Conservation (phyloP, 441 rosid genomes). For the Bruguiera hainesii region DNA sequence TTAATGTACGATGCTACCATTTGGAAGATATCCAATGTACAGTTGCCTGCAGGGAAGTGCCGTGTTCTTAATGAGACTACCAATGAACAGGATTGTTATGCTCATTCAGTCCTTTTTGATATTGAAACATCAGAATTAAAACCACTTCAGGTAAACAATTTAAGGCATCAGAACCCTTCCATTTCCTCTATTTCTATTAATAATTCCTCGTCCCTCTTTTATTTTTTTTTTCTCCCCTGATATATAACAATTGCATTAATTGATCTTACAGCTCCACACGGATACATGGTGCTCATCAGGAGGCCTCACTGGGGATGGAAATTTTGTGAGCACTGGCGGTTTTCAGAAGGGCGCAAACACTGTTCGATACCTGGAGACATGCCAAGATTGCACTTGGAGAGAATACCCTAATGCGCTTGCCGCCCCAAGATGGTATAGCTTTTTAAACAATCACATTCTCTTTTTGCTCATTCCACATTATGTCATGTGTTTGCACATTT, state of each 20-base stretch:
- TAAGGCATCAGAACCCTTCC: not conserved
- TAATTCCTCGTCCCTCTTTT: not conserved
- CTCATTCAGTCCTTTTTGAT: constrained; percentile 57
- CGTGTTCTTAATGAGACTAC: constrained; percentile 33
- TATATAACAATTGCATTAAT: not conserved
- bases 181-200: no score
- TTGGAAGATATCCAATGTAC: constrained; percentile 48
- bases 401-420: constrained; percentile 48
- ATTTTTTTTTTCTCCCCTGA: not conserved
- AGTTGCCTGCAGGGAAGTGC: constrained; percentile 39
- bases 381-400: constrained; percentile 43
- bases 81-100: constrained; percentile 48
- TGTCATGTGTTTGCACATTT: no score
- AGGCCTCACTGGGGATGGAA: constrained; percentile 47
- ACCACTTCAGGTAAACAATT: constrained; percentile 41
- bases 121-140: constrained; percentile 31
- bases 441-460: no score
- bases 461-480: no score
- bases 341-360: constrained; percentile 41
- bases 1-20: constrained; percentile 72
- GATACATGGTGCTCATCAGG: constrained; percentile 83
- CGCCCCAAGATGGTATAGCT: constrained; percentile 42
- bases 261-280: constrained; percentile 25
- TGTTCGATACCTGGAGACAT: constrained; percentile 31
- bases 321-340: constrained; percentile 59